Conservation (phyloP, 176 grass and related monocot species). For the Elymus sibiricus region DNA sequence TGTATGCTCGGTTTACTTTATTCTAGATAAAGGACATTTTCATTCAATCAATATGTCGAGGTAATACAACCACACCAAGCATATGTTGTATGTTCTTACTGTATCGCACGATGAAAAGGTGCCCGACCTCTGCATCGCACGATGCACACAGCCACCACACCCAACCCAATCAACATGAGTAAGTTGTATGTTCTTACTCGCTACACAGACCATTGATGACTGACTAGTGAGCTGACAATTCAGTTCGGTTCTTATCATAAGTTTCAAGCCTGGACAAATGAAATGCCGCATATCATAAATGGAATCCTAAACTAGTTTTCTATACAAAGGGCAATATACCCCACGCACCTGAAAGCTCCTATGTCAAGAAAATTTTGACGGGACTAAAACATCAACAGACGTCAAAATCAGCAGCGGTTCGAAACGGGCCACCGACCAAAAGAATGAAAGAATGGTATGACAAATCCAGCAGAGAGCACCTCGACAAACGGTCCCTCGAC, state of each 20-base stretch:
- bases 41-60: too few relatives aligned
- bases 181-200: neutral
- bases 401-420: slow-evolving; percentile 27
- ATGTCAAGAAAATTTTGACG: slow-evolving; percentile 27
- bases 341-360: slow-evolving; percentile 24
- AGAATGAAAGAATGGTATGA: slow-evolving; percentile 39
- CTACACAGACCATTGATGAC: neutral
- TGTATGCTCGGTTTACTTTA: too few relatives aligned
- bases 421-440: slow-evolving; percentile 34
- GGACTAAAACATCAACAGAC: neutral
- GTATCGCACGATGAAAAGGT: too few relatives aligned
- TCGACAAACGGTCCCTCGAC: neutral
- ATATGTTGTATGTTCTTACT: too few relatives aligned
- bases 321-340: slow-evolving; percentile 11
- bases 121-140: too few relatives aligned
- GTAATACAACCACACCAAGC: too few relatives aligned
- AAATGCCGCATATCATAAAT: neutral
- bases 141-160: too few relatives aligned
- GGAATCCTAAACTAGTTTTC: neutral
- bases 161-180: neutral
- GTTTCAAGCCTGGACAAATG: neutral
- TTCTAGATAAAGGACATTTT: too few relatives aligned
- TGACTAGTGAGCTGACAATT: neutral
- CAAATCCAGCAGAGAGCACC: neutral
- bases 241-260: neutral